Evolutionary conservation across 1,139 yeast species (phyloP).

Genomic region (Scheffersomyces titani): DNA sequence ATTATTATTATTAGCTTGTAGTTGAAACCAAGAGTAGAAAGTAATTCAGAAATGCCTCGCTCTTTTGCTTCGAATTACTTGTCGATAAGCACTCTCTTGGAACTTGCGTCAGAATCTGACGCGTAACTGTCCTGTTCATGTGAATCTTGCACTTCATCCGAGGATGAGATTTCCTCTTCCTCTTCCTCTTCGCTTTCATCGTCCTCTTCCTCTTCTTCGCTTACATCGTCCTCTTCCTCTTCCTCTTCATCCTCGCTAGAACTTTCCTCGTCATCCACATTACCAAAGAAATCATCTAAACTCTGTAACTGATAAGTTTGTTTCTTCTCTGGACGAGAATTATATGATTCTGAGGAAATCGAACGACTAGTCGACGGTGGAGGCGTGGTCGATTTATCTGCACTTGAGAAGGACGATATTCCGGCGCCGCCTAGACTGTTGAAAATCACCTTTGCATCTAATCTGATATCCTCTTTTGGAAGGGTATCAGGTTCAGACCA

Average conservation of each 20-base stretch:
- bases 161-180: constrained; percentile 12
- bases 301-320: constrained; percentile 65
- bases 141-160: background rate
- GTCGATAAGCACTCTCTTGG: background rate
- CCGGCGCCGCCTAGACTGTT: constrained; percentile 23
- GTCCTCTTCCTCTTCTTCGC: constrained; percentile 21
- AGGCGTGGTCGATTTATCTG: constrained; percentile 22
- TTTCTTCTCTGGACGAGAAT: constrained; percentile 8
- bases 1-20: background rate
- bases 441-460: constrained; percentile 25
- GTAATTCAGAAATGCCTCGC: background rate
- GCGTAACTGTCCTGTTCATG: constrained; percentile 1
- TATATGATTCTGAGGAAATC: constrained; percentile 24
- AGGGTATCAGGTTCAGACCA: constrained; percentile 37
- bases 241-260: constrained; percentile 16
- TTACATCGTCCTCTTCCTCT: constrained; percentile 18
- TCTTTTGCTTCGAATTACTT: background rate
- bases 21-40: background rate
- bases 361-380: constrained; percentile 21
- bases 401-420: constrained; percentile 8
- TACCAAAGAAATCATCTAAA: constrained; percentile 80
- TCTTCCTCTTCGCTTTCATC: constrained; percentile 26
- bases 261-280: constrained; percentile 37
- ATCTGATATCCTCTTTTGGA: constrained; percentile 41
- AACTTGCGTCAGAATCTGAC: constrained; percentile 2